phyloP scores from a whole-genome alignment of 2,329 filamentous ascomycete genomes.

The Madurella fahalii region DNA sequence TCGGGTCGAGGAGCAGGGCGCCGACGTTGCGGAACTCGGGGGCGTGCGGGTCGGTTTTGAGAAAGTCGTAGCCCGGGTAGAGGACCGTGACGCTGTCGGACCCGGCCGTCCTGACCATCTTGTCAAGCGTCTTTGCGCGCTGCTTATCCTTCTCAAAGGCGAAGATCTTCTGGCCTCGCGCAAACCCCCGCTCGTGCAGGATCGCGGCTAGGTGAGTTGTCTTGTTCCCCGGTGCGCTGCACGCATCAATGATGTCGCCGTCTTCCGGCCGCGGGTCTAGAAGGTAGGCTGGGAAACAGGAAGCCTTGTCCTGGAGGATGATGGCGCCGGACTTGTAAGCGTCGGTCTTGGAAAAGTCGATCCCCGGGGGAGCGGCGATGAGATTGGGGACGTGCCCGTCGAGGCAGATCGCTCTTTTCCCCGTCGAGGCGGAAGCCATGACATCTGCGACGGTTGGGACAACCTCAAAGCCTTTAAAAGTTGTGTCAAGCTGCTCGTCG shows the following conservation, averaged over 20 bases:
- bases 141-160: slow-evolving; percentile 74
- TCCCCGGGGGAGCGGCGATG: slow-evolving; percentile 68
- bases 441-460: slow-evolving; percentile 56
- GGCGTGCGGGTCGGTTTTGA: slow-evolving; percentile 65
- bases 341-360: slow-evolving; percentile 66
- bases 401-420: slow-evolving; percentile 56
- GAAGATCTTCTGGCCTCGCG: slow-evolving; percentile 51
- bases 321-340: slow-evolving; percentile 74
- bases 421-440: slow-evolving; percentile 32
- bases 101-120: slow-evolving; percentile 79
- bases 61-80: slow-evolving; percentile 73
- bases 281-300: slow-evolving; percentile 91
- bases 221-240: slow-evolving; percentile 94
- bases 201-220: slow-evolving; percentile 89
- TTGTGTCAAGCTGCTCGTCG: slow-evolving; percentile 66
- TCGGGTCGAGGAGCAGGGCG: slow-evolving; percentile 82
- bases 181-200: slow-evolving; percentile 41
- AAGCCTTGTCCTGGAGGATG: slow-evolving; percentile 94
- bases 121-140: slow-evolving; percentile 71
- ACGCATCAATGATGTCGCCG: slow-evolving; percentile 85
- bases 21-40: slow-evolving; percentile 65
- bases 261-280: slow-evolving; percentile 63
- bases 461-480: slow-evolving; percentile 62
- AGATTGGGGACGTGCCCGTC: slow-evolving; percentile 81
- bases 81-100: slow-evolving; percentile 64